Base-by-base conservation (phyloP, 2,329 filamentous ascomycete species). In the Emmonsiellopsis sp. region DNA sequence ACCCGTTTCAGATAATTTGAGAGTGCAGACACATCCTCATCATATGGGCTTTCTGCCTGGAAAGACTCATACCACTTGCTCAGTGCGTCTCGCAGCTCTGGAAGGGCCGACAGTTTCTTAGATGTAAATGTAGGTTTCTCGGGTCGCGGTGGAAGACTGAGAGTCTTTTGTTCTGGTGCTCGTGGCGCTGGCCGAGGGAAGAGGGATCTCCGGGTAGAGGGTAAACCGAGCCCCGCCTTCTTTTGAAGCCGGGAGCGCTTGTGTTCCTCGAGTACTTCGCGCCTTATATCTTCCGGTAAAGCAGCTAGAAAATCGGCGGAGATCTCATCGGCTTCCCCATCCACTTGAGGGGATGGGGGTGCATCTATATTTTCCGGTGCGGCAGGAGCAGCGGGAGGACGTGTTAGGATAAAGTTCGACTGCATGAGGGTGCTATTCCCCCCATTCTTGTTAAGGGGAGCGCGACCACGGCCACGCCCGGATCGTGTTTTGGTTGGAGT, bases 301-400 rank as follows among this genome's bases (percentile, higher is more conserved):
- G 90, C 89, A 1, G 85, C 82, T 2, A 97, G 81, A 63, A 96
- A 91, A 0, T 84, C 83, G 0, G 80, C 75, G 54, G 89, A 85
- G 2, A 89, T 67, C 47, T 66, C 69, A 13, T 60, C 61, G 37
- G 58, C 54, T 7, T 64, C 62, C 5, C 73, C 59, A 5, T 59
- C 54, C 8, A 64, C 57, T 1, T 64, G 66, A 34, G 67, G 67
- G 10, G 61, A 58, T 15, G 62, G 62, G 9, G 54, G 62, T 5
- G 56, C 54, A 3, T 57, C 35, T 5, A 49, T 52, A 7, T 59
- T 55, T 34, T 60, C 57, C 13, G 55, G 48, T 38, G n/a, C 57
- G 51, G 50, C 26, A 44, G 58, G 48, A 7, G 64, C 48, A 31
- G 41, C 41, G 49, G 59, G 61, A 8, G 63, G 50, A 11, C 65